A percentile compares a stretch with the other conserved stretches of the same genome.
Evolutionary conservation across 2,329 filamentous ascomycete genomes (phyloP).

Genomic region (Pseudogymnoascus sp.): DNA sequence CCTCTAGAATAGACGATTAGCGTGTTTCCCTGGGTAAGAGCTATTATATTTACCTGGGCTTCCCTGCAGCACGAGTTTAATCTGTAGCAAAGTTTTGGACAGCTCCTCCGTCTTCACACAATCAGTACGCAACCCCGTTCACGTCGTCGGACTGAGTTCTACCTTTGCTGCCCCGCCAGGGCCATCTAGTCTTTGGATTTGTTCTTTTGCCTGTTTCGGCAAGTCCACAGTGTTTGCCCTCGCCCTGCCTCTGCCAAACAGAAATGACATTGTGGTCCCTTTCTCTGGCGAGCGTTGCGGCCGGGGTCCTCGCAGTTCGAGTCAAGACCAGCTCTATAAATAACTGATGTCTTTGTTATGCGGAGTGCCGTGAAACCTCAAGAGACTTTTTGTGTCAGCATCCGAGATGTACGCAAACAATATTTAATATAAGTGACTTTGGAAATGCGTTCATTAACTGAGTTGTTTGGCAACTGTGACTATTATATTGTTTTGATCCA

Average conservation of each 20-base stretch:
- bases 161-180: slow-evolving; percentile 50
- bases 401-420: neutral
- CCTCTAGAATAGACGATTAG: slow-evolving; percentile 47
- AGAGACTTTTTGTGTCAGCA: neutral
- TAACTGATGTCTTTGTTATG: slow-evolving; percentile 5
- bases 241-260: slow-evolving; percentile 57
- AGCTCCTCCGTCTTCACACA: slow-evolving; percentile 70
- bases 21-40: neutral
- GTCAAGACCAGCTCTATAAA: slow-evolving; percentile 6
- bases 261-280: slow-evolving; percentile 53
- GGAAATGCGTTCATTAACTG: neutral
- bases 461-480: neutral
- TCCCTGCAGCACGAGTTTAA: slow-evolving; percentile 90
- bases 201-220: slow-evolving; percentile 49
- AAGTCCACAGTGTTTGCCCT: slow-evolving; percentile 54
- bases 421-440: neutral
- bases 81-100: slow-evolving; percentile 75
- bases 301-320: neutral
- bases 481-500: slow-evolving; percentile 6
- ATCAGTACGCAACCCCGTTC: slow-evolving; percentile 5
- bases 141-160: slow-evolving; percentile 14
- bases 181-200: slow-evolving; percentile 54
- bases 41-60: slow-evolving; percentile 63
- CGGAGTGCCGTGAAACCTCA: neutral
- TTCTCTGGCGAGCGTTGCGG: neutral